Conservation (phyloP, 306 rosid species). For the Lotus japonicus region DNA sequence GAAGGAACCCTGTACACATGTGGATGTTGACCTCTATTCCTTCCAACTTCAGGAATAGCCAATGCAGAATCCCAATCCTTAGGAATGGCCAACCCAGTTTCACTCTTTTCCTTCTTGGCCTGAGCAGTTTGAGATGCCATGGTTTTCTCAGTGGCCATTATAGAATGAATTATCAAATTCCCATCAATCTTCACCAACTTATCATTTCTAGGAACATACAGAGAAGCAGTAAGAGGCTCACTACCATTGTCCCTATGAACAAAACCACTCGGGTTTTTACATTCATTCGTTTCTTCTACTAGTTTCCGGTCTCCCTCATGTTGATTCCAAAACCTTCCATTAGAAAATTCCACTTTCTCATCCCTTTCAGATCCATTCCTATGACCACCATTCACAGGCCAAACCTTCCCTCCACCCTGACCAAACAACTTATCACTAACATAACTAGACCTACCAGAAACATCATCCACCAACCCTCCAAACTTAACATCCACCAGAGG, state of each 20-base stretch:
- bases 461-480: conserved; percentile 44
- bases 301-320: conserved; percentile 33
- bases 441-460: conserved; percentile 39
- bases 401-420: conserved; percentile 50
- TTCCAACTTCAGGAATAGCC: conserved; percentile 68
- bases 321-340: conserved; percentile 39
- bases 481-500: conserved; percentile 56
- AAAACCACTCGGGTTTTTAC: conserved; percentile 26
- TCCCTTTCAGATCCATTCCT: conserved; percentile 47
- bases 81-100: conserved; percentile 59
- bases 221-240: conserved; percentile 86
- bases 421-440: conserved; percentile 38
- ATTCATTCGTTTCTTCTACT: conserved; percentile 29
- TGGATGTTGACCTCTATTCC: conserved; percentile 53
- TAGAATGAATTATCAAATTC: conserved; percentile 87
- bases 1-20: conserved; percentile 41
- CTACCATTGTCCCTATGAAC: conserved; percentile 48
- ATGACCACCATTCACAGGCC: conserved; percentile 32
- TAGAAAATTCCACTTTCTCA: conserved; percentile 27
- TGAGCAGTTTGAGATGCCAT: conserved; percentile 47
- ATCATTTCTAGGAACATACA: conserved; percentile 94
- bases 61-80: conserved; percentile 56
- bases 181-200: conserved; percentile 94
- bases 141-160: conserved; percentile 89
- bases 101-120: conserved; percentile 36